Conservation (phyloP, 2,329 filamentous ascomycete genomes). For the Chalaropsis thielavioides region DNA sequence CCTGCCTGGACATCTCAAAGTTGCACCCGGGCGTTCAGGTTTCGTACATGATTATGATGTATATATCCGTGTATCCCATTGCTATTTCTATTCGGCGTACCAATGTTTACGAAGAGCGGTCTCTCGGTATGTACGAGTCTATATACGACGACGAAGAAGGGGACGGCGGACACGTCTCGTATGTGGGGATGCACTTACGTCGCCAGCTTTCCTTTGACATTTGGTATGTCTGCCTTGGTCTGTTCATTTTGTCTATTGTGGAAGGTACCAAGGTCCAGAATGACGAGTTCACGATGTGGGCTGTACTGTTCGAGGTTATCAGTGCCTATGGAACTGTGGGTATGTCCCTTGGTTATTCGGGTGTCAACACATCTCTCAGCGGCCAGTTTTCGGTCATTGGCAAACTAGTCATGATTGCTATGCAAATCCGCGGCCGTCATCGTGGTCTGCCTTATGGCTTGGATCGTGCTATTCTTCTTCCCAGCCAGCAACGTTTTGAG, state of each 20-base stretch:
- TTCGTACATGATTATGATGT: constrained; percentile 98
- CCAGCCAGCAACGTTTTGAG: constrained; percentile 41
- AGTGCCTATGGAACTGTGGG: constrained; percentile 92
- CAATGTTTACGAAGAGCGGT: constrained; percentile 92
- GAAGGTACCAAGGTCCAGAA: constrained; percentile 59
- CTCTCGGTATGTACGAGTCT: constrained; percentile 56
- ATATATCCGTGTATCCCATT: constrained; percentile 92
- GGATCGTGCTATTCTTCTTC: constrained; percentile 45
- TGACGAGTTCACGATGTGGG: constrained; percentile 51
- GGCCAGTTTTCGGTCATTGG: constrained; percentile 63
- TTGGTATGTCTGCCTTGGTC: constrained; percentile 90
- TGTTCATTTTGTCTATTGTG: constrained; percentile 83
- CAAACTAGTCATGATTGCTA: constrained; percentile 53
- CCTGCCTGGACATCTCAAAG: constrained; percentile 59
- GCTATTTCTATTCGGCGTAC: constrained; percentile 88
- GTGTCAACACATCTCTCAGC: constrained; percentile 64
- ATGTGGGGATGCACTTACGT: constrained; percentile 81
- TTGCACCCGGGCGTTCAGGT: constrained; percentile 87
- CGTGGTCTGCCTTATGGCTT: constrained; percentile 54
- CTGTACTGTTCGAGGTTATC: constrained; percentile 68
- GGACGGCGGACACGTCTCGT: constrained; percentile 52
- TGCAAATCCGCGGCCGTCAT: constrained; percentile 56
- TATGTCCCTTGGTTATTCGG: constrained; percentile 67
- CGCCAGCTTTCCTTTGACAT: constrained; percentile 91
- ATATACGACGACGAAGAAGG: constrained; percentile 34